Evolutionary conservation across 805 yeast genomes (phyloP).

Genomic region (Candida coleopterorum): DNA sequence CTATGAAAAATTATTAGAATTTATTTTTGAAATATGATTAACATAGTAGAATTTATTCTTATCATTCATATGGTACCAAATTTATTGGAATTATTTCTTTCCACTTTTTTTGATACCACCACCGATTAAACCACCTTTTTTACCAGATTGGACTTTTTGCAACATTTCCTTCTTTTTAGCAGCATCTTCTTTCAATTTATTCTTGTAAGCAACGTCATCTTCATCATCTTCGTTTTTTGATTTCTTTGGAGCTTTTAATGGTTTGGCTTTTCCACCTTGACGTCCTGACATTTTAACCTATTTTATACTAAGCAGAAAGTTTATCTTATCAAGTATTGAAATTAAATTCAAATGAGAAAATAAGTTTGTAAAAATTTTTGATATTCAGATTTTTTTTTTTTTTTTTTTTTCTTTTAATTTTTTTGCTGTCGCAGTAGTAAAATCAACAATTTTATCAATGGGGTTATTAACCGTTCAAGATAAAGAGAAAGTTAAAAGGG

Average conservation of each 20-base stretch:
- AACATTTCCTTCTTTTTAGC: constrained; percentile 90
- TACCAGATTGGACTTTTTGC: constrained; percentile 22
- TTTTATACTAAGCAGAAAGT: neutral
- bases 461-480: constrained; percentile 47
- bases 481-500: constrained; percentile 85
- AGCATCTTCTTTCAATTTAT: constrained; percentile 92
- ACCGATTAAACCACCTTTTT: constrained; percentile 68
- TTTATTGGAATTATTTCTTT: constrained; percentile 22
- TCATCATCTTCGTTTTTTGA: constrained; percentile 72
- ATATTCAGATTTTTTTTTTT: neutral
- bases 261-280: constrained; percentile 97
- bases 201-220: constrained; percentile 86
- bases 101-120: constrained; percentile 49
- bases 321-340: no score
- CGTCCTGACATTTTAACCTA: constrained; percentile 74
- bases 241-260: constrained; percentile 83
- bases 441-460: constrained; percentile 18
- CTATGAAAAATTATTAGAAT: no score
- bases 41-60: no score
- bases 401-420: no score
- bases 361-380: neutral
- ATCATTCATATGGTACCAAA: neutral
- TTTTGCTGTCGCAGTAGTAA: neutral
- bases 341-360: no score
- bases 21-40: no score